These are phyloP conservation scores for Penicillium canariense DNA, from an alignment of 495 filamentous ascomycete species.

Conservation along the genomic window DNA sequence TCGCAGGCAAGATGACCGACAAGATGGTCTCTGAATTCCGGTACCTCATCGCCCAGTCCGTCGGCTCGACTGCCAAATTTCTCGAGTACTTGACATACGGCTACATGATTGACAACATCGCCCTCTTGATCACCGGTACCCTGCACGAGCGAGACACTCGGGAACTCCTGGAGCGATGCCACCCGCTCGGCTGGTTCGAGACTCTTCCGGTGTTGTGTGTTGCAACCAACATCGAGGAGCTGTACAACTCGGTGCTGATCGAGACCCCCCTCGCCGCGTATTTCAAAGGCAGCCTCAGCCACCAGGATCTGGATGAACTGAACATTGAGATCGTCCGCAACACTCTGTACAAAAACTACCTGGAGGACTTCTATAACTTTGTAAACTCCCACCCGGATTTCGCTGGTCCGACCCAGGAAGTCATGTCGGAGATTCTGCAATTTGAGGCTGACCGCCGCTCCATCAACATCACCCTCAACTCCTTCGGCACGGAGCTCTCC, in stretches of 20 bases:
- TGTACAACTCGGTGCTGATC: conserved; percentile 96
- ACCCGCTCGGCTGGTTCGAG: conserved; percentile 98
- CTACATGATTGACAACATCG: conserved; percentile 99
- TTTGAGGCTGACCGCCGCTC: conserved; percentile 95
- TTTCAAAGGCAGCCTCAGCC: conserved; percentile 92
- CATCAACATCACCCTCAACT: conserved; percentile 99
- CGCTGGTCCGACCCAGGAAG: conserved; percentile 80
- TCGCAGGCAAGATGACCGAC: conserved; percentile 93
- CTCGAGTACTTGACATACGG: conserved; percentile 97
- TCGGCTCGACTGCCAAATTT: conserved; percentile 86
- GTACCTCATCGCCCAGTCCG: conserved; percentile 89
- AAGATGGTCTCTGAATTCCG: conserved; percentile 98
- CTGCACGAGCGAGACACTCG: conserved; percentile 96
- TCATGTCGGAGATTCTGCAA: conserved; percentile 92
- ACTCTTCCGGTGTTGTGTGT: conserved; percentile 97
- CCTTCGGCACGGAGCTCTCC: conserved; percentile 93
- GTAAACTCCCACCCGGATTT: conserved; percentile 84
- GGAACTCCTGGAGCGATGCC: conserved; percentile 92
- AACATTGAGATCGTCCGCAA: conserved; percentile 99
- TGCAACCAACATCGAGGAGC: conserved; percentile 95
- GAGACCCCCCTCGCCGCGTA: conserved; percentile 95
- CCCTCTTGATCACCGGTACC: conserved; percentile 95
- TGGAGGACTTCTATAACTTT: conserved; percentile 95
- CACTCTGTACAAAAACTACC: conserved; percentile 98
- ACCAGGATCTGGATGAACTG: conserved; percentile 95